These are phyloP conservation scores for Elsinoe batatas DNA, from an alignment of 2,329 filamentous ascomycete species.

Conservation along the genomic window DNA sequence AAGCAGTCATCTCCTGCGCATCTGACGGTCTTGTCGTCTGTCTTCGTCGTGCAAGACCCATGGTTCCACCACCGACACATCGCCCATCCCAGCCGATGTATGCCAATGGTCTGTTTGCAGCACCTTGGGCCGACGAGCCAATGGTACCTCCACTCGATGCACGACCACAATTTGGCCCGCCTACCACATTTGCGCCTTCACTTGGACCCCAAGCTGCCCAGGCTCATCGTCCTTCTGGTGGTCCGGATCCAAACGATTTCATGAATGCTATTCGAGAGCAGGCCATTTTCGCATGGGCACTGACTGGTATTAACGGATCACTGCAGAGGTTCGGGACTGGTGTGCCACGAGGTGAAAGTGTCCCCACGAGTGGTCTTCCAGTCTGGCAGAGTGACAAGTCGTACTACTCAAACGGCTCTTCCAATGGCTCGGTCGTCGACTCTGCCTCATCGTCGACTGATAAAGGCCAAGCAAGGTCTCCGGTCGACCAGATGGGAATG, in stretches of 20 bases:
- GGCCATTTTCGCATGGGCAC: constrained; percentile 77
- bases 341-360: constrained; percentile 51
- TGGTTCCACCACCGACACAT: constrained; percentile 50
- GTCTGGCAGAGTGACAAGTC: constrained; percentile 43
- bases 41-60: constrained; percentile 61
- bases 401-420: constrained; percentile 14
- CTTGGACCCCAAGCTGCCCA: constrained; percentile 25
- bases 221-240: constrained; percentile 27
- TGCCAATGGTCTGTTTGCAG: constrained; percentile 62
- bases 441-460: constrained; percentile 15
- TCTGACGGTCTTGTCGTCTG: constrained; percentile 81
- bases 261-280: constrained; percentile 76
- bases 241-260: constrained; percentile 50
- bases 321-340: constrained; percentile 56
- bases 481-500: constrained; percentile 8
- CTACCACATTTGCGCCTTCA: constrained; percentile 28
- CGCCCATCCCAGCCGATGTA: constrained; percentile 37
- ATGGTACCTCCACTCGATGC: constrained; percentile 38
- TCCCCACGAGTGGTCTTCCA: constrained; percentile 51
- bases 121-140: constrained; percentile 66
- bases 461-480: not conserved
- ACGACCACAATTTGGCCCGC: constrained; percentile 22
- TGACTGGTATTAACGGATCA: constrained; percentile 70
- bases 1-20: constrained; percentile 84
- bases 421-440: constrained; percentile 11